These are phyloP conservation scores for Tuber calosporum DNA, from an alignment of 495 filamentous ascomycete genomes.

Conservation along the genomic window DNA sequence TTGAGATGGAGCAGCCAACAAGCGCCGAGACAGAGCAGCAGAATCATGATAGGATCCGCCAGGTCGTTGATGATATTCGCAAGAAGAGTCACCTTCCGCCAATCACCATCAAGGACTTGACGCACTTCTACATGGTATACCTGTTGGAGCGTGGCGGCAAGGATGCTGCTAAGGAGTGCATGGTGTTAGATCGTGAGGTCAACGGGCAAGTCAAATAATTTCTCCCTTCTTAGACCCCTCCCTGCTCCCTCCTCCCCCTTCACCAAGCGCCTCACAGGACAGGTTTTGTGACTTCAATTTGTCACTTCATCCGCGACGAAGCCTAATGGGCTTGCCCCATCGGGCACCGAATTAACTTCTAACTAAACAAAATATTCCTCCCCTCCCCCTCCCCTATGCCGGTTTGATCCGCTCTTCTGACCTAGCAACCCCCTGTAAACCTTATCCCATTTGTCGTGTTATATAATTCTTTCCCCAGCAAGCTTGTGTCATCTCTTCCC, in stretches of 20 bases:
- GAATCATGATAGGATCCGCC: conserved; percentile 67
- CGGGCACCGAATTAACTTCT: conserved; percentile 6
- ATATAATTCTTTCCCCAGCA: conserved; percentile 14
- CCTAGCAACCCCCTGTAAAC: conserved; percentile 20
- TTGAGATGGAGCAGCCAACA: conserved; percentile 84
- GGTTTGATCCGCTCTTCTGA: conserved; percentile 27
- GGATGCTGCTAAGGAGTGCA: conserved; percentile 76
- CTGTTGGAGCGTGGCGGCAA: conserved; percentile 77
- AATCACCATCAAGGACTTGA: conserved; percentile 65
- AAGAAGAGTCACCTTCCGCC: conserved; percentile 64
- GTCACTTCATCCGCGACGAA: conserved; percentile 19
- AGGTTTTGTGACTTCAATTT: conserved; percentile 31
- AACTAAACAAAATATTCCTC: not conserved
- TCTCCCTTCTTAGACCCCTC: conserved; percentile 17
- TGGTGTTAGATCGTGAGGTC: conserved; percentile 74
- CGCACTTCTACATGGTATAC: conserved; percentile 73
- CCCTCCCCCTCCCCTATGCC: conserved; percentile 13
- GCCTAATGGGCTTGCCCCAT: conserved; percentile 8
- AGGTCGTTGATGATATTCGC: conserved; percentile 71
- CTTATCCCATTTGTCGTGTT: conserved; percentile 11
- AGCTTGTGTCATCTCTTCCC: conserved; percentile 14
- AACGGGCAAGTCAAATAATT: conserved; percentile 57
- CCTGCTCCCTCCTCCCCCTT: conserved; percentile 7
- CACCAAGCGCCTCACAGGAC: conserved; percentile 28
- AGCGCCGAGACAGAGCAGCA: conserved; percentile 55